phyloP scores from a whole-genome alignment of 495 filamentous ascomycete genomes.

The Immersiella caudata region DNA sequence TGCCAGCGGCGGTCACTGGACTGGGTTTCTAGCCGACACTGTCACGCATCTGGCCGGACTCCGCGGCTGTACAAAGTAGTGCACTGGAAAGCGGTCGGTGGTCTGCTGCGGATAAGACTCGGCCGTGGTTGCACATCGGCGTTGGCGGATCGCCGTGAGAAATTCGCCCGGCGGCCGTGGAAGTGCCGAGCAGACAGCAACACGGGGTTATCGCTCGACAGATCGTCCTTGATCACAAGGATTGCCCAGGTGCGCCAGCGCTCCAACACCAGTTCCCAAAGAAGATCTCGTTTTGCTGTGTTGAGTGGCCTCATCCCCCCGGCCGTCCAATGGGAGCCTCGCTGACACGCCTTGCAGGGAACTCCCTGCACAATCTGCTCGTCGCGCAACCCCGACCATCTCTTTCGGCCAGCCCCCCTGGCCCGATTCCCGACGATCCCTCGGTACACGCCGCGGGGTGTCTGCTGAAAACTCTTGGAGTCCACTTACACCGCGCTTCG shows the following conservation, averaged over 20 bases:
- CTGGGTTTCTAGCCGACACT: constrained; percentile 24
- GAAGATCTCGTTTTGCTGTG: constrained; percentile 34
- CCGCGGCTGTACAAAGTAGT: constrained; percentile 7
- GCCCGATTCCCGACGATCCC: constrained; percentile 9
- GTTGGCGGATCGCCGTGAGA: constrained; percentile 31
- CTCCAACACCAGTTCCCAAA: constrained; percentile 24
- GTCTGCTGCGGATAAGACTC: not conserved
- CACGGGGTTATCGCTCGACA: constrained; percentile 18
- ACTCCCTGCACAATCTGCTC: constrained; percentile 26
- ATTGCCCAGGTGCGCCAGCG: constrained; percentile 28
- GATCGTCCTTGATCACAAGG: constrained; percentile 35
- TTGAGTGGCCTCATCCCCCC: constrained; percentile 23
- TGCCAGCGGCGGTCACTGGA: not conserved
- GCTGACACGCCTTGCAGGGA: constrained; percentile 35
- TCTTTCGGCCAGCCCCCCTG: constrained; percentile 26
- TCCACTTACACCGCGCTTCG: constrained; percentile 27
- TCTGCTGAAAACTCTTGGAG: constrained; percentile 7
- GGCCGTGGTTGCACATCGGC: constrained; percentile 17
- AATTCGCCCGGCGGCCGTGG: constrained; percentile 29
- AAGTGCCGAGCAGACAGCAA: constrained; percentile 31
- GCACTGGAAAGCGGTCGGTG: not conserved
- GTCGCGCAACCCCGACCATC: constrained; percentile 19
- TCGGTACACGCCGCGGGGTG: not conserved
- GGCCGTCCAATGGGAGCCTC: constrained; percentile 30
- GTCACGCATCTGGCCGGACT: constrained; percentile 10